Conservation (phyloP, 345 rosid genomes). For the Salix udensis region DNA sequence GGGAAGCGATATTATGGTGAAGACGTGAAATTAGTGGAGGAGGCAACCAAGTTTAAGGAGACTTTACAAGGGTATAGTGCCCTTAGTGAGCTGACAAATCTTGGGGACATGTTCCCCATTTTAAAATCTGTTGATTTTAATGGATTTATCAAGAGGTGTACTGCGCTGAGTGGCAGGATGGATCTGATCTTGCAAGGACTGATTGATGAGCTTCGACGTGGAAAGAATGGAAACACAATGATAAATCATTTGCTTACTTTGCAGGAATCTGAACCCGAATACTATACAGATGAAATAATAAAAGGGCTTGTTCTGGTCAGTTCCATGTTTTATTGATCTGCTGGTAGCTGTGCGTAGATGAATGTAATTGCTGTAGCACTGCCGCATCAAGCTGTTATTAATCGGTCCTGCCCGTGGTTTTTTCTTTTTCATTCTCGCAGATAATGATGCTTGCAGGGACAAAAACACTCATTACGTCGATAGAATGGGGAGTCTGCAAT, state of each 20-base stretch:
- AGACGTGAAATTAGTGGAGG: conserved; percentile 26
- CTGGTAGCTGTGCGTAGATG: too few relatives aligned
- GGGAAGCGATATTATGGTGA: conserved; percentile 40
- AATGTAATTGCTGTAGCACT: too few relatives aligned
- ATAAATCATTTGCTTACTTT: conserved; percentile 43
- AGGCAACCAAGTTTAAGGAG: conserved; percentile 33
- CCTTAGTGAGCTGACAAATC: conserved; percentile 24
- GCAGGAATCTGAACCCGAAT: conserved; percentile 38
- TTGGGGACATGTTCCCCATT: conserved; percentile 42
- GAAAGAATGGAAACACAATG: conserved; percentile 23
- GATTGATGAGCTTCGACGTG: conserved; percentile 42
- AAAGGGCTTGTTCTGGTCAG: conserved; percentile 32
- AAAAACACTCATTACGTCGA: background rate
- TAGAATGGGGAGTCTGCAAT: conserved; percentile 16
- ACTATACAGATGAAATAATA: conserved; percentile 42
- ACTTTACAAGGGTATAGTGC: conserved; percentile 30
- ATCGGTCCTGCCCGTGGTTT: too few relatives aligned
- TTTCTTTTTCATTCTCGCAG: background rate
- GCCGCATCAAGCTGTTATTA: too few relatives aligned
- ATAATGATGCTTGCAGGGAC: conserved; percentile 11
- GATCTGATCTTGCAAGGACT: conserved; percentile 43
- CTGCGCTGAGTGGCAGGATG: conserved; percentile 10
- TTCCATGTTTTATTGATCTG: background rate
- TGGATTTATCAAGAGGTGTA: conserved; percentile 19
- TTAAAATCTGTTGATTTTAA: conserved; percentile 31